Conservation (phyloP, 2,329 filamentous ascomycete genomes). For the Penicillium paneum region DNA sequence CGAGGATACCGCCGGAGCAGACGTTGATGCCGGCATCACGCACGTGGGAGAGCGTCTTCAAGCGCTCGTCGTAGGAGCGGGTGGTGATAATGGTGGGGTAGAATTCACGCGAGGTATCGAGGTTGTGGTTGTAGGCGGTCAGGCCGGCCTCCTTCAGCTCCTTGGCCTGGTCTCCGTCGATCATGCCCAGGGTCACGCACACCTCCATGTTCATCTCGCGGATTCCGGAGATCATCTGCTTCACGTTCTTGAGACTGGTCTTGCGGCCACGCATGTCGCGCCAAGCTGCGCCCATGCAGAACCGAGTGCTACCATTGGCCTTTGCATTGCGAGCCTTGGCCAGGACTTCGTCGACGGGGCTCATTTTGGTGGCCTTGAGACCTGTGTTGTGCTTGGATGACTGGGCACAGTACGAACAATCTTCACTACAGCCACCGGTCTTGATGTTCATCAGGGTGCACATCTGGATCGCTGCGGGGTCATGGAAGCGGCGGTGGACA, state of each 20-base stretch:
- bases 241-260: conserved; percentile 77
- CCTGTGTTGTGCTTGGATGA: conserved; percentile 77
- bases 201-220: conserved; percentile 80
- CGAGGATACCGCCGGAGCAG: conserved; percentile 84
- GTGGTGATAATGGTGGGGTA: conserved; percentile 86
- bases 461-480: conserved; percentile 79
- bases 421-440: conserved; percentile 85
- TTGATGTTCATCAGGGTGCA: conserved; percentile 98
- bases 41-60: conserved; percentile 75
- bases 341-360: conserved; percentile 75
- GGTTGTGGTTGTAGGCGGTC: conserved; percentile 92
- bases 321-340: conserved; percentile 73
- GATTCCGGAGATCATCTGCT: conserved; percentile 80
- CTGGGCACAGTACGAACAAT: conserved; percentile 91
- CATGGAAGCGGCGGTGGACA: conserved; percentile 81
- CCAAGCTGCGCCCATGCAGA: conserved; percentile 96
- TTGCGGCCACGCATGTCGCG: conserved; percentile 90
- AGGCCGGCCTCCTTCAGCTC: conserved; percentile 80
- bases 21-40: conserved; percentile 84
- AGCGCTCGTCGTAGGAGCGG: conserved; percentile 78
- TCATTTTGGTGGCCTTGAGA: conserved; percentile 74
- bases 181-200: conserved; percentile 93
- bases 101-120: conserved; percentile 85
- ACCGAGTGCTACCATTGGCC: conserved; percentile 80
- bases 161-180: conserved; percentile 73